Evolutionary conservation across 768 basidiomycete species (phyloP).

Genomic region (Mycena galopus): DNA sequence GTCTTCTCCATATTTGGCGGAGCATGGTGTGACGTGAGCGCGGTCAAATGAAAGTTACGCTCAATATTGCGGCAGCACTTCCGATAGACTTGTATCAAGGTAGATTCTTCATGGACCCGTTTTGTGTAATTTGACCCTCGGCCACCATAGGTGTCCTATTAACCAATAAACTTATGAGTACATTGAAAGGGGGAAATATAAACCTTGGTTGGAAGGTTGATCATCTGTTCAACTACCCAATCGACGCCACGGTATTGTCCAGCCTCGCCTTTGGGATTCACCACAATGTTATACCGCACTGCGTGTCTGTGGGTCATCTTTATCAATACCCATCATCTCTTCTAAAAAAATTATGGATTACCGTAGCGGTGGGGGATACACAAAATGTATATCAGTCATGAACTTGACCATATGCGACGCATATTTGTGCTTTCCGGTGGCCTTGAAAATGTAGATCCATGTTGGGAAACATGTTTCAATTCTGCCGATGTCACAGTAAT

Average conservation of each 20-base stretch:
- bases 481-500: slow-evolving; percentile 47
- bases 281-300: too few relatives aligned
- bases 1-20: neutral
- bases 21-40: neutral
- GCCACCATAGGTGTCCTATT: too few relatives aligned
- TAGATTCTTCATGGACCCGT: slow-evolving; percentile 34
- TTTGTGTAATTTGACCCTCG: slow-evolving; percentile 32
- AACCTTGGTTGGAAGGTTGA: too few relatives aligned
- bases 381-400: slow-evolving; percentile 41
- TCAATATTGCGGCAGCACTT: neutral
- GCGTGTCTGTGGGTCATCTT: too few relatives aligned
- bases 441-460: slow-evolving; percentile 47
- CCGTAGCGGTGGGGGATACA: slow-evolving; percentile 41
- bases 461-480: slow-evolving; percentile 41
- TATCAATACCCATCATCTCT: too few relatives aligned
- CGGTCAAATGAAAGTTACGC: neutral
- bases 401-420: slow-evolving; percentile 45
- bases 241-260: too few relatives aligned
- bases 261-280: too few relatives aligned
- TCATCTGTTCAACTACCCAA: too few relatives aligned
- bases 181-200: too few relatives aligned
- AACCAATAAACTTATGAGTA: too few relatives aligned
- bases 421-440: slow-evolving; percentile 53
- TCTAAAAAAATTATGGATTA: too few relatives aligned
- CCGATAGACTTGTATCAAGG: neutral